phyloP scores from a whole-genome alignment of 1,284 basidiomycete species.

The Fomitopsis palustris region DNA sequence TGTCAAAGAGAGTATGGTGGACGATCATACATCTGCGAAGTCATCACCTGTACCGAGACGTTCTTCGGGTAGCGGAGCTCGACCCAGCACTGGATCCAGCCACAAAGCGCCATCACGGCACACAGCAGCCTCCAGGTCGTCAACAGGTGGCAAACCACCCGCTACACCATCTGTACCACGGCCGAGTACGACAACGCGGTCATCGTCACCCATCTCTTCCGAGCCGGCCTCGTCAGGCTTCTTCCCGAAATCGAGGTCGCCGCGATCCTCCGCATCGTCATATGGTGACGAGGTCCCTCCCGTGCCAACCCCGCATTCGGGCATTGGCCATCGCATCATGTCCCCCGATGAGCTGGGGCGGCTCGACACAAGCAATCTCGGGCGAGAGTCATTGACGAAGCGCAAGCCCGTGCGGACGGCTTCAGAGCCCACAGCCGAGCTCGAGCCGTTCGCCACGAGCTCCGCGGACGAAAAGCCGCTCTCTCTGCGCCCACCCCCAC shows the following conservation, averaged over 20 bases:
- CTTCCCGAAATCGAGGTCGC: slow-evolving; percentile 44
- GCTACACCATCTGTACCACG: slow-evolving; percentile 21
- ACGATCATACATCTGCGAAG: slow-evolving; percentile 12
- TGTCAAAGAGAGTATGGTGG: slow-evolving; percentile 9
- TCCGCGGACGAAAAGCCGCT: slow-evolving; percentile 14
- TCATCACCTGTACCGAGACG: slow-evolving; percentile 30
- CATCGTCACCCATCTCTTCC: slow-evolving; percentile 56
- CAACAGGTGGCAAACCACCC: slow-evolving; percentile 18
- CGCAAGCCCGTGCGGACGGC: slow-evolving; percentile 19
- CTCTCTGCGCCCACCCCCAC: slow-evolving; percentile 30
- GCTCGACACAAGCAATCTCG: slow-evolving; percentile 15
- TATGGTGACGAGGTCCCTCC: slow-evolving; percentile 44
- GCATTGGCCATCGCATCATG: slow-evolving; percentile 43
- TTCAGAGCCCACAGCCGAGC: slow-evolving; percentile 15
- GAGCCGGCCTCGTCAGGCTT: slow-evolving; percentile 50
- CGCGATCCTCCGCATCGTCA: slow-evolving; percentile 55
- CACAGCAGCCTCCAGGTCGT: slow-evolving; percentile 16
- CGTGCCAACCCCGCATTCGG: slow-evolving; percentile 26
- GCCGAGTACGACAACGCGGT: slow-evolving; percentile 41
- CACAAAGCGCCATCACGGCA: slow-evolving; percentile 11
- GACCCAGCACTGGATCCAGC: slow-evolving; percentile 18
- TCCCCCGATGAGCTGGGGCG: slow-evolving; percentile 44
- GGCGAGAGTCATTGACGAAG: neutral
- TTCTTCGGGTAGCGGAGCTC: slow-evolving; percentile 26
- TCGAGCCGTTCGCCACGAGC: neutral